These are phyloP conservation scores for Mycena galopus DNA, from an alignment of 768 basidiomycete species.

Conservation along the genomic window DNA sequence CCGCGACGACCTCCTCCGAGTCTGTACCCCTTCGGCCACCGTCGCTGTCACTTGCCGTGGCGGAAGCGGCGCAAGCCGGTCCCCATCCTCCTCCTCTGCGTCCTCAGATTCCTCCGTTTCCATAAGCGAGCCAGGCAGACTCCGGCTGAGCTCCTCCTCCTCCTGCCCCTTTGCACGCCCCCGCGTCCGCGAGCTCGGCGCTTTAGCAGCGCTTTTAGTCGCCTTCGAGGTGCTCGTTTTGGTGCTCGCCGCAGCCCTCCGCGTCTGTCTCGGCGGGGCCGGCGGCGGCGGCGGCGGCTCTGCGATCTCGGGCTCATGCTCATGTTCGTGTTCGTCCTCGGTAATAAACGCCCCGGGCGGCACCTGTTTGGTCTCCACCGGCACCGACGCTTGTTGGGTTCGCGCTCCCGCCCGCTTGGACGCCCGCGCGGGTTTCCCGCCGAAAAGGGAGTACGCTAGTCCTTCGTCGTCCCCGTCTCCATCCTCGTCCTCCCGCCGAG, in stretches of 20 bases:
- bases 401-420: constrained; percentile 6
- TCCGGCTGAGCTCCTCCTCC: constrained; percentile 29
- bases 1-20: constrained; percentile 60
- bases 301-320: constrained; percentile 20
- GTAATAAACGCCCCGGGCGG: constrained; percentile 62
- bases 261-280: constrained; percentile 23
- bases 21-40: constrained; percentile 51
- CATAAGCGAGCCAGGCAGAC: constrained; percentile 44
- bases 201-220: not conserved
- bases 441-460: constrained; percentile 47
- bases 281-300: constrained; percentile 34
- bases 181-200: constrained; percentile 24
- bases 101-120: constrained; percentile 46
- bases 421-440: constrained; percentile 35
- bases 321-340: constrained; percentile 54
- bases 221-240: constrained; percentile 24
- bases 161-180: constrained; percentile 22
- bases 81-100: constrained; percentile 51
- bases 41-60: constrained; percentile 49
- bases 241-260: constrained; percentile 22
- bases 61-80: constrained; percentile 55
- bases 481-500: constrained; percentile 25
- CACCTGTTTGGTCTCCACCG: constrained; percentile 44
- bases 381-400: constrained; percentile 18
- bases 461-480: constrained; percentile 37